Evolutionary conservation across 2,329 filamentous ascomycete genomes (phyloP), one percentile per base, ranked within the genome.

Genomic region (Aspergillus oerlinghausenensis): DNA sequence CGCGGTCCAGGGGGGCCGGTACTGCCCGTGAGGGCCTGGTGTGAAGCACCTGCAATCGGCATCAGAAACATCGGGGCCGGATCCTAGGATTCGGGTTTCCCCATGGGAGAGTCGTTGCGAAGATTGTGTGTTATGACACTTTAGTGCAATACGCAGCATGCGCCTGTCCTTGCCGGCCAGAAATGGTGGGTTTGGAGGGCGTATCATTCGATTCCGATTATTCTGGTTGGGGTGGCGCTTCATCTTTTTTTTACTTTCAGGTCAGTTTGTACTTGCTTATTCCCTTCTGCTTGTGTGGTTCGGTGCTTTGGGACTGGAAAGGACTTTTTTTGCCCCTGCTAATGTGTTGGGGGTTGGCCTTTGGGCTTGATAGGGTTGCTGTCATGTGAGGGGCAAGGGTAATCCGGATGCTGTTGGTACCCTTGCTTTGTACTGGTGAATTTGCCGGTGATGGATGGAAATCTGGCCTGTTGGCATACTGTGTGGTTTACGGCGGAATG

Each of bases 61-160:
- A 94, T 92, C 88, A 93, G 90, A 93, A 92, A 93, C 83, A 81
- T 84, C 88, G 88, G 89, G 86, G 84, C 32, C 14, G 32, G 32
- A 7, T 38, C 32, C 32, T 38, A 17, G 32, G 32, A 7, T 61
- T 63, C 66, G 73, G 67, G 49, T 72, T 75, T 82, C 80, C 86
- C 88, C 89, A 87, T 94, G 90, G 90, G 88, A 88, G 83, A 90
- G 90, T 86, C 87, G 82, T 88, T 92, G 89, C 89, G 89, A 89
- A 93, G 90, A 92, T 93, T 86, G 89, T 92, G 83, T 84, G 83
- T 84, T 69, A 80, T 75, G 86, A 87, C 86, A 91, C 89, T 92
- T 90, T 82, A 94, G 90, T 93, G 88, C 90, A 90, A 94, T 94
- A 91, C 88, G 89, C 89, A 84, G 90, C 90, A 85, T 92, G 80